phyloP scores from a whole-genome alignment of 305 asterid genomes.

The Fraxinus angustifolia region DNA sequence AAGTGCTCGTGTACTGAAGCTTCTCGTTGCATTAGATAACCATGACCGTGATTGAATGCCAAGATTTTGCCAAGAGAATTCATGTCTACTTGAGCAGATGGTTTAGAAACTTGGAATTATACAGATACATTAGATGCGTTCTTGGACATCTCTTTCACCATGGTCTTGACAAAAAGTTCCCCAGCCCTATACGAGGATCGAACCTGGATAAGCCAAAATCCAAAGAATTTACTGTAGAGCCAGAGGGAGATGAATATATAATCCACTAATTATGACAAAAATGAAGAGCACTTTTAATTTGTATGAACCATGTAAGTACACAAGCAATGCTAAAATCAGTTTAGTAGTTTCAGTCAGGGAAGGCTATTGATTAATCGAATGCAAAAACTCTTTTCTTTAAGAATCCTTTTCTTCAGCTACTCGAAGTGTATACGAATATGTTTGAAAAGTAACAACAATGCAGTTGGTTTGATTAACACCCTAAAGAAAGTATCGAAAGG shows the following conservation, averaged over 20 bases:
- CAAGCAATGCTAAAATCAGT: not conserved
- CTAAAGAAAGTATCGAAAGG: not conserved
- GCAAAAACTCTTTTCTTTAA: not conserved
- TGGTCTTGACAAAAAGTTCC: conserved; percentile 83
- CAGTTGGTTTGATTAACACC: not conserved
- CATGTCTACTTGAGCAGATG: not conserved
- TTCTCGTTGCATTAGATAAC: not conserved
- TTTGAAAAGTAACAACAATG: not conserved
- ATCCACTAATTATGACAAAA: not conserved
- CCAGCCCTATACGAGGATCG: conserved; percentile 98
- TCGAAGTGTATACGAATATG: not conserved
- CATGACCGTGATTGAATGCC: not conserved
- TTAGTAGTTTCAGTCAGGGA: not conserved
- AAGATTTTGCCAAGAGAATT: not conserved
- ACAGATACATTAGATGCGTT: conserved; percentile 2
- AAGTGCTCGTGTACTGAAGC: not conserved
- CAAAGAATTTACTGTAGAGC: not conserved
- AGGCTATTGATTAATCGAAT: not conserved
- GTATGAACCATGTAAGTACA: not conserved
- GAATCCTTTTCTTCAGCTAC: not conserved
- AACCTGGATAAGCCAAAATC: conserved; percentile 48
- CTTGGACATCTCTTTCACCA: conserved; percentile 67
- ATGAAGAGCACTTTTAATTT: not conserved
- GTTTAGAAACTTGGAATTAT: not conserved
- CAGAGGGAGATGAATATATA: not conserved